Percentiles rank a stretch among this genome's conserved stretches.
phyloP scores from a whole-genome alignment of 225 moss, liverwort and hornwort species.

The Pleurozium schreberi region DNA sequence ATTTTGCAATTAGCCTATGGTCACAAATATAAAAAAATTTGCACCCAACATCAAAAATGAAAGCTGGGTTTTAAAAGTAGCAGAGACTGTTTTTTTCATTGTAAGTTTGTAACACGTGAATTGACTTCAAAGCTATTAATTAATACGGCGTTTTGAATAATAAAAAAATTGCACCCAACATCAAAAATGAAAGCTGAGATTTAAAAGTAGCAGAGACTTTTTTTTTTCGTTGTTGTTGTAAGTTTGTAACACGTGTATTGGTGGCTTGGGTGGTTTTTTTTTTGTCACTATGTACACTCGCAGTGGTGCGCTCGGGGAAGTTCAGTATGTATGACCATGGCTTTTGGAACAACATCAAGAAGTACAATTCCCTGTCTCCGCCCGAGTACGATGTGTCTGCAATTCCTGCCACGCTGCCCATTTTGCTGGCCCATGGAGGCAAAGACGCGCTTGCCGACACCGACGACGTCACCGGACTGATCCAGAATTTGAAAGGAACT shows the following conservation, averaged over 20 bases:
- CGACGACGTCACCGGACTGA: constrained; percentile 9
- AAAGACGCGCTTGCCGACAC: constrained; percentile 40
- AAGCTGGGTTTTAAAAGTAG: no score
- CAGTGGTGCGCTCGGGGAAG: constrained; percentile 37
- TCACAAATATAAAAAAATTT: no score
- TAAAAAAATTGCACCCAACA: neutral
- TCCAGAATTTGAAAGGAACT: neutral
- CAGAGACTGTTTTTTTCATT: no score
- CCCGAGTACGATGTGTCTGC: constrained; percentile 31
- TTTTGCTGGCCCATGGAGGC: constrained; percentile 37
- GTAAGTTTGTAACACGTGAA: no score
- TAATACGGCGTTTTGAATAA: neutral
- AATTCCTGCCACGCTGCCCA: constrained; percentile 22
- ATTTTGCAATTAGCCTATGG: no score
- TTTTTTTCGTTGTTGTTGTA: neutral
- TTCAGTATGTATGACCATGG: constrained; percentile 49
- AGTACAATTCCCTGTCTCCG: constrained; percentile 7
- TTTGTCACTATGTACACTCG: neutral
- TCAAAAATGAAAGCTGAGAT: neutral
- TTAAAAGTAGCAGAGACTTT: neutral
- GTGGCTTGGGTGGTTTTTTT: neutral
- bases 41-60: no score
- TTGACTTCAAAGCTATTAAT: neutral
- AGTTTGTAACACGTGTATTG: neutral
- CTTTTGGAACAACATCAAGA: constrained; percentile 33